Base-by-base conservation (phyloP, 805 yeast species). In the Candida ascalaphidarum region DNA sequence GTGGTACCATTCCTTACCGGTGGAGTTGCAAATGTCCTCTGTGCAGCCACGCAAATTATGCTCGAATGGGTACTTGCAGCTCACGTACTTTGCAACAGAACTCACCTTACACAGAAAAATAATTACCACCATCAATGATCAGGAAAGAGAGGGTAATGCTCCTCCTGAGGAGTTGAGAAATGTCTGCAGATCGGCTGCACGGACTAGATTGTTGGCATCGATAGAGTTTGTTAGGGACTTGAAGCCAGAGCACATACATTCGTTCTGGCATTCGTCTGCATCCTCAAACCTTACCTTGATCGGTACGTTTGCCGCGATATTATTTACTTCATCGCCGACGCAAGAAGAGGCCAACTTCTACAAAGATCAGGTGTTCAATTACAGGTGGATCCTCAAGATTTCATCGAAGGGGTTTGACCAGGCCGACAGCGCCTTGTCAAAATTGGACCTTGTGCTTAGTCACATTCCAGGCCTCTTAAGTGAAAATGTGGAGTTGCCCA, bases 31-130 rank as follows among this genome's bases (percentile, higher is more conserved):
- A 34, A 79, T 76, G 82, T 66, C 55, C 31, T 56, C 75, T 1
- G 64, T 71, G 10, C 71, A 67, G 34, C 74, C 79, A 7, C 59
- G 82, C 24, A 74, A 71, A 40, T 67, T 78, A 31, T 80, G 78
- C 43, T 69, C 88, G 11, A 78, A 80, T 47, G 89, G 94, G 0
- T 76, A 81, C 37, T 58, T 88, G 28, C 94, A 86, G 32, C 55
- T 88, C 26, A 81, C 94, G 1, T 88, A 88, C 50, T 82, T 86
- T 55, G 89, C 94, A 0, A 81, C 94, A 1, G 97, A 88, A 47
- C 73, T 88, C 21, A 81, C 92, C 0, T 59, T 88, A 14, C 96
- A 88, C 51, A 60, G 96, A 27, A 75, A 77, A 42, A 82, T 82
- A 29, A 71, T 81, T 14, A 66, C 80, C 4, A 58, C 72, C 7